Conservation (phyloP, 768 basidiomycete species). For the Mycena albidolilacea region DNA sequence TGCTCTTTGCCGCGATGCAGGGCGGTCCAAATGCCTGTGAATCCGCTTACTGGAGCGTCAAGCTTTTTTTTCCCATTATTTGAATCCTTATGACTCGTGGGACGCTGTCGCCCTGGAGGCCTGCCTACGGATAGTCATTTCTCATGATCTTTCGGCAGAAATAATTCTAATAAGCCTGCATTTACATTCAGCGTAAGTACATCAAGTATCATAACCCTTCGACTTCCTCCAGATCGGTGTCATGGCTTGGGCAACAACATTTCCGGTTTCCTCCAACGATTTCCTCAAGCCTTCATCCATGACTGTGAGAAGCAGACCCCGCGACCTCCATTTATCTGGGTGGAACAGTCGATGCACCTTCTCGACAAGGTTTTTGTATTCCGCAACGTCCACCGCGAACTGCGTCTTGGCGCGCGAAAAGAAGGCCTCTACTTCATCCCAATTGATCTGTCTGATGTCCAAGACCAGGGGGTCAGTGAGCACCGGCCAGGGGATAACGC, state of each 20-base stretch:
- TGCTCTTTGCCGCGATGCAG: too few relatives aligned
- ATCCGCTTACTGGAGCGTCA: too few relatives aligned
- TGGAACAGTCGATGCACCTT: slow-evolving; percentile 70
- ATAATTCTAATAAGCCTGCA: too few relatives aligned
- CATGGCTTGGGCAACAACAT: slow-evolving; percentile 70
- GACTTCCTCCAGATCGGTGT: slow-evolving; percentile 67
- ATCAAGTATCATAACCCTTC: slow-evolving; percentile 41
- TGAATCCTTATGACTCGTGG: too few relatives aligned
- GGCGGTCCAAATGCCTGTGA: too few relatives aligned
- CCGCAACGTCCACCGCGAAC: slow-evolving; percentile 49
- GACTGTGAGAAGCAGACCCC: slow-evolving; percentile 62
- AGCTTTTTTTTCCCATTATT: too few relatives aligned
- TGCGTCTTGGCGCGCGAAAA: slow-evolving; percentile 56
- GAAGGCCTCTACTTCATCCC: slow-evolving; percentile 69
- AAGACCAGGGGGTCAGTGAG: slow-evolving; percentile 42
- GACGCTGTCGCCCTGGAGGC: too few relatives aligned
- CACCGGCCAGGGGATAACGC: slow-evolving; percentile 41
- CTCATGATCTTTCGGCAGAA: too few relatives aligned
- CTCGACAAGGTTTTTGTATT: slow-evolving; percentile 65
- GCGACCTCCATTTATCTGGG: slow-evolving; percentile 70
- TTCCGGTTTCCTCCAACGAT: slow-evolving; percentile 65
- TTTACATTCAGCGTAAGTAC: too few relatives aligned
- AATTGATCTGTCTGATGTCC: slow-evolving; percentile 64
- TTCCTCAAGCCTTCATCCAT: slow-evolving; percentile 57
- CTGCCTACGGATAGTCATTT: too few relatives aligned